Evolutionary conservation across 345 rosid genomes (phyloP).

Genomic region (Combretum micranthum): DNA sequence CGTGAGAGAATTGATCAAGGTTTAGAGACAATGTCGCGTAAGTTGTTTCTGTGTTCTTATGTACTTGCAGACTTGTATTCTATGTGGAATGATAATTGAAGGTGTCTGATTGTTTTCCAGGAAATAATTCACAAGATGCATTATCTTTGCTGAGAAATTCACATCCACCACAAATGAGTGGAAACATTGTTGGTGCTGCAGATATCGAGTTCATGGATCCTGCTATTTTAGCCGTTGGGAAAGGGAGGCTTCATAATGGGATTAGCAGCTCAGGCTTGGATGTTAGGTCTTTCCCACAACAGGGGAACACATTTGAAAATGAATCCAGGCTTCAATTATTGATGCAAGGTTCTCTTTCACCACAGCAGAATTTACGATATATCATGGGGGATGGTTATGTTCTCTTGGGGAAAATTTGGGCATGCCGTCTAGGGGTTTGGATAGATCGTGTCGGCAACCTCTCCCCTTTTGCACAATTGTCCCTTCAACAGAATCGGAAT

Average conservation of each 20-base stretch:
- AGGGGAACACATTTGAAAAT: conserved; percentile 19
- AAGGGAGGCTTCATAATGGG: conserved; percentile 22
- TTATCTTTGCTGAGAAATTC: conserved; percentile 11
- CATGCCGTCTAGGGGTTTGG: conserved; percentile 21
- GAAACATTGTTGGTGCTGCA: conserved; percentile 14
- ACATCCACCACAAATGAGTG: conserved; percentile 11
- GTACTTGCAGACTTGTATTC: not conserved
- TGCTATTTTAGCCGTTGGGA: conserved; percentile 36
- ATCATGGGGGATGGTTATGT: conserved; percentile 27
- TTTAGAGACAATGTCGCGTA: conserved; percentile 47
- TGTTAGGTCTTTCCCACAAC: conserved; percentile 17
- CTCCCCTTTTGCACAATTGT: conserved; percentile 20
- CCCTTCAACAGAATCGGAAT: conserved; percentile 26
- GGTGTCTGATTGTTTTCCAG: conserved; percentile 20
- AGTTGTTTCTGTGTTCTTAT: conserved; percentile 10
- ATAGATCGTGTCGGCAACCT: conserved; percentile 18
- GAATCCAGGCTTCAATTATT: conserved; percentile 26
- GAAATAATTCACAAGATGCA: conserved; percentile 20
- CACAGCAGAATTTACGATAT: conserved; percentile 24
- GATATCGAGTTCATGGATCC: conserved; percentile 45
- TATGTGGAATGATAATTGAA: not conserved
- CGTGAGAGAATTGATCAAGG: conserved; percentile 45
- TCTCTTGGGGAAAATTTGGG: conserved; percentile 18
- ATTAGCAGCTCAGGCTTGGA: conserved; percentile 25
- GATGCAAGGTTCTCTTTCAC: conserved; percentile 30